phyloP scores from a whole-genome alignment of 2,329 filamentous ascomycete genomes.

The Colletotrichum zoysiae region DNA sequence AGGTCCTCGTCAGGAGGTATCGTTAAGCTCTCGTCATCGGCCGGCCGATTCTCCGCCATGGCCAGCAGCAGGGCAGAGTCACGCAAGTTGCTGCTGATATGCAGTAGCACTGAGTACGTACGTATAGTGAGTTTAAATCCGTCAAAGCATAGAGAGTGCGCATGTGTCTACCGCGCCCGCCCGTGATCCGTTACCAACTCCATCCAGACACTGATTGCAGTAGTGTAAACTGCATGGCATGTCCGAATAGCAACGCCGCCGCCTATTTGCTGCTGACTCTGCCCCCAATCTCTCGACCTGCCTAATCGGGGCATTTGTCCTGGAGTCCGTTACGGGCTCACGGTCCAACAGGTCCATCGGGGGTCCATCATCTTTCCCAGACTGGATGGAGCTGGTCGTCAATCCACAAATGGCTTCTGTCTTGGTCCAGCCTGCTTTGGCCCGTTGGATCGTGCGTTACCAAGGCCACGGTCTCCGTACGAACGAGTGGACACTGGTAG shows the following conservation, averaged over 20 bases:
- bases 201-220: conserved; percentile 9
- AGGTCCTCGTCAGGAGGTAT: conserved; percentile 26
- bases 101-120: no score
- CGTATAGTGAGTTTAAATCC: no score
- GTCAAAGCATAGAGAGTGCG: neutral
- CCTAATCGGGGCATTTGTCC: conserved; percentile 41
- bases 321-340: conserved; percentile 20
- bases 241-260: conserved; percentile 12
- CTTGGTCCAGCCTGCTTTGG: conserved; percentile 30
- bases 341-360: conserved; percentile 20
- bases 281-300: conserved; percentile 31
- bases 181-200: neutral
- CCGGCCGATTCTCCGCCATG: conserved; percentile 4
- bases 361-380: conserved; percentile 34
- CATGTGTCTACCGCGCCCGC: neutral
- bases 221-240: neutral
- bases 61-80: neutral
- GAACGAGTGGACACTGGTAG: no score
- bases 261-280: conserved; percentile 13
- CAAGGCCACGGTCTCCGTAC: neutral
- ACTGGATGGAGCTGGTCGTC: conserved; percentile 14
- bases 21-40: conserved; percentile 5
- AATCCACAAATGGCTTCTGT: conserved; percentile 20
- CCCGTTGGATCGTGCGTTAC: conserved; percentile 15
- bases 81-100: conserved; percentile 5